Base-by-base conservation (phyloP, 169 alveolate genomes). In the Eimeria falciformis region DNA sequence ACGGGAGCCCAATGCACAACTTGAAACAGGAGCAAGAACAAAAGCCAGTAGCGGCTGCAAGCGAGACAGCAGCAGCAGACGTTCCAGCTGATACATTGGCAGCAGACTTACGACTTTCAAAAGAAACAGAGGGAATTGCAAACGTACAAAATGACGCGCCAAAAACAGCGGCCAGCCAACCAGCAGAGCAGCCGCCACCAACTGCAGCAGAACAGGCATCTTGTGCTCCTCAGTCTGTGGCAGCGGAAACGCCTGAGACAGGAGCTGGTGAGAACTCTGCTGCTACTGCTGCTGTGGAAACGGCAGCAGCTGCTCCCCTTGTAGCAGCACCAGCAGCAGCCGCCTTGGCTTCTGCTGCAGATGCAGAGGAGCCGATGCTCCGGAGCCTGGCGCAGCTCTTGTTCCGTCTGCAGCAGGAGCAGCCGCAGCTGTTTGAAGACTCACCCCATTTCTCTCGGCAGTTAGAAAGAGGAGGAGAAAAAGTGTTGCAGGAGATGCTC, bases 341-440 rank as follows among this genome's bases (percentile, higher is more conserved):
- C 9, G 83, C 83, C 11, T 9, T 14, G n/a, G 29, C 73, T 62
- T 14, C n/a, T 14, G 37, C 53, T 11, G 62, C 17, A 3, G 83
- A 40, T n/a, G 9, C 56, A 7, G 83, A 71, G 53, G 56, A 53
- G 23, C 58, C 58, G 6, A 53, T 71, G 55, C 53, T 71, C n/a
- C 58, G 55, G 23, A 18, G 27, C 25, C 62, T 71, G 12, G 17
- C 33, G 1, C 58, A 71, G 58, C 56, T 71, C 14, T 56, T 71
- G 83, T 3, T 37, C 25, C 83, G 55, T 29, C 58, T 71, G 29
- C 62, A 71, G 83, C 50, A 21, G 40, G 58, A 71, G 83, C 62
- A 43, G 43, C 58, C 83, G 9, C 58, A 33, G 83, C 62, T 71
- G 83, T 56, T 71, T 23, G 58, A 18, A 71, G 55, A 25, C 3